phyloP scores from a whole-genome alignment of 306 rosid genomes.

The Vigna radiata region DNA sequence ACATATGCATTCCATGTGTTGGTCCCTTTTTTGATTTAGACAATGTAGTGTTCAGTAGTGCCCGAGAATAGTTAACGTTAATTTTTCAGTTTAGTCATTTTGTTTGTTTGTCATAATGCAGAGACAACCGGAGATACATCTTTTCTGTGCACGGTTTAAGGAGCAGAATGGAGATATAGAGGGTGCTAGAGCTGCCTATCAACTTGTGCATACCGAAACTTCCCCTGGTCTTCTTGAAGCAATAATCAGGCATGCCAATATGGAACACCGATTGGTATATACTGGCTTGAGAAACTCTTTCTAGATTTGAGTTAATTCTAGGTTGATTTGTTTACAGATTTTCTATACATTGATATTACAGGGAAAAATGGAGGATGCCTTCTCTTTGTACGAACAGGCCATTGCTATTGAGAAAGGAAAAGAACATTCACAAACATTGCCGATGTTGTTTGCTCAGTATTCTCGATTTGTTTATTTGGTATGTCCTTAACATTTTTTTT shows the following conservation, averaged over 20 bases:
- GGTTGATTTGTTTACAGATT: slow-evolving; percentile 29
- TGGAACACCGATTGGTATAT: slow-evolving; percentile 94
- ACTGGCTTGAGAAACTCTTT: slow-evolving; percentile 41
- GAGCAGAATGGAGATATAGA: slow-evolving; percentile 85
- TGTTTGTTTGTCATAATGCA: slow-evolving; percentile 47
- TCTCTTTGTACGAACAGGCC: slow-evolving; percentile 85
- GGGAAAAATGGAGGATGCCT: slow-evolving; percentile 92
- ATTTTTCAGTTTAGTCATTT: slow-evolving; percentile 2
- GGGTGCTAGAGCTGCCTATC: slow-evolving; percentile 94
- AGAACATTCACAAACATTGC: slow-evolving; percentile 87
- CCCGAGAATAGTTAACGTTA: neutral
- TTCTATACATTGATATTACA: slow-evolving; percentile 48
- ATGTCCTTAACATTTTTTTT: slow-evolving; percentile 40
- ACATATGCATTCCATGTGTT: neutral
- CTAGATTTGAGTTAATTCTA: slow-evolving; percentile 33
- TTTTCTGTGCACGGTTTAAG: slow-evolving; percentile 90
- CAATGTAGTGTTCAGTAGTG: neutral
- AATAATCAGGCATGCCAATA: slow-evolving; percentile 87
- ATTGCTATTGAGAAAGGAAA: slow-evolving; percentile 96
- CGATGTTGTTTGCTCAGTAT: slow-evolving; percentile 85
- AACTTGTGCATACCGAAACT: slow-evolving; percentile 89
- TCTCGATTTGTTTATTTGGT: slow-evolving; percentile 91
- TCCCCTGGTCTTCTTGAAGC: slow-evolving; percentile 99
- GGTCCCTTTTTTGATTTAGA: slow-evolving; percentile 7
- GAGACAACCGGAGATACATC: slow-evolving; percentile 97